Conservation (phyloP, 345 rosid genomes). For the Combretum micranthum region DNA sequence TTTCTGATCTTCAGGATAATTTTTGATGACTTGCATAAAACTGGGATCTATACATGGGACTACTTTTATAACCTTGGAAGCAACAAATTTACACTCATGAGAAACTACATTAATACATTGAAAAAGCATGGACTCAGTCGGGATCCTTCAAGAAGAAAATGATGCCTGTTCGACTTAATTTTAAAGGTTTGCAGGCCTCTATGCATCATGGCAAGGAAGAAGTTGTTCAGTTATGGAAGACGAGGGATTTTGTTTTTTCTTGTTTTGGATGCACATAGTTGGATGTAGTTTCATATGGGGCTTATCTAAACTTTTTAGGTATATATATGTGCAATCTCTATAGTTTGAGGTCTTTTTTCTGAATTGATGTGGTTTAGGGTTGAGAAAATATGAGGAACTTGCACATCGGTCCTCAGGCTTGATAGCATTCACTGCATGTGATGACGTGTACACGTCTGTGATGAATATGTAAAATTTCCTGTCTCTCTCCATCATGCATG, state of each 20-base stretch:
- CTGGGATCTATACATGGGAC: constrained; percentile 93
- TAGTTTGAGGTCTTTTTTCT: too few species aligned
- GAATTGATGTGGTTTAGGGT: too few species aligned
- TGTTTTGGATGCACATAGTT: not conserved
- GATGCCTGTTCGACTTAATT: constrained; percentile 9
- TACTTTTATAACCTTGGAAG: constrained; percentile 73
- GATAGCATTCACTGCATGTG: too few species aligned
- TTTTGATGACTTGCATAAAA: constrained; percentile 91
- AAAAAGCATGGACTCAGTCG: constrained; percentile 85
- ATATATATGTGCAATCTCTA: too few species aligned
- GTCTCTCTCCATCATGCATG: too few species aligned
- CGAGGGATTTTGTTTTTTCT: not conserved
- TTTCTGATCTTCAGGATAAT: constrained; percentile 43
- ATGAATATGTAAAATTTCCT: too few species aligned
- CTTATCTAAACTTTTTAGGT: too few species aligned
- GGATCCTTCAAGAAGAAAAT: constrained; percentile 55
- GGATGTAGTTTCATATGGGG: not conserved
- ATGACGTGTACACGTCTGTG: too few species aligned
- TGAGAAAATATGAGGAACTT: too few species aligned
- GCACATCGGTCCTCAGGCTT: too few species aligned
- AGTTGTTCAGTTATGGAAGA: not conserved
- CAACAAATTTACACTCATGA: constrained; percentile 77
- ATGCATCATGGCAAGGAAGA: not conserved
- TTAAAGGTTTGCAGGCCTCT: constrained; percentile 3
- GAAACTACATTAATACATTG: constrained; percentile 63